A percentile compares a stretch with the other conserved stretches of the same genome.
Evolutionary conservation across 164 flowering plant species (phyloP).

Genomic region (Warburgia ugandensis): DNA sequence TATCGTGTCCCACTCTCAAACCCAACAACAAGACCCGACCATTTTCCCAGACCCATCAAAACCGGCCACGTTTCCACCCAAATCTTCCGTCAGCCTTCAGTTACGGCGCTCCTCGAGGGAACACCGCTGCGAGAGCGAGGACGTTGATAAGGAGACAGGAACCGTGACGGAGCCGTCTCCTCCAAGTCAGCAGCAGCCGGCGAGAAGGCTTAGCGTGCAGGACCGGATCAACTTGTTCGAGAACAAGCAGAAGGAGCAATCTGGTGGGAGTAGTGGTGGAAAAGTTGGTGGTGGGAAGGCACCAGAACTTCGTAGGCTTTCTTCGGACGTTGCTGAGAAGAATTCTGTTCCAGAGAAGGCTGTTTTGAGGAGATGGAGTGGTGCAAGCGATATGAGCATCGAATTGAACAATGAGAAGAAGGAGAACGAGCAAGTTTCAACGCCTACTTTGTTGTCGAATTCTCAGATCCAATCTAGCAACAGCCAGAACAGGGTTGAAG

Average conservation of each 20-base stretch:
- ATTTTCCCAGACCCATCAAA: no score
- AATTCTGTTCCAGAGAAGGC: constrained; percentile 44
- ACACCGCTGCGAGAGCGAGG: constrained; percentile 25
- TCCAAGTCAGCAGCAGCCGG: constrained; percentile 31
- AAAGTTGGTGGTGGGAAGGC: constrained; percentile 42
- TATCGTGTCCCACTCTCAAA: constrained; percentile 23
- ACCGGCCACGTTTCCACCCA: no score
- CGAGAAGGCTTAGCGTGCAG: constrained; percentile 87
- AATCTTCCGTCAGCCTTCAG: no score
- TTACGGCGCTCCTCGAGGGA: constrained; percentile 19
- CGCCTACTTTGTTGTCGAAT: constrained; percentile 35
- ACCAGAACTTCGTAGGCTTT: constrained; percentile 57
- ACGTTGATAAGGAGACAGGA: constrained; percentile 17
- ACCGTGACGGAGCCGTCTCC: constrained; percentile 15
- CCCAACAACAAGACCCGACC: no score
- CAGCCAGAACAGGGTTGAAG: constrained; percentile 15
- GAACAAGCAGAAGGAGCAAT: constrained; percentile 77
- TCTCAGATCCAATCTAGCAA: constrained; percentile 27
- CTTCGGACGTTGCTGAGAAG: constrained; percentile 49
- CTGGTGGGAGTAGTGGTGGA: constrained; percentile 49
- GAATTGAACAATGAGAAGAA: constrained; percentile 38
- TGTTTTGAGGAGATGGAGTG: constrained; percentile 94
- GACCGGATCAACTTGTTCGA: constrained; percentile 88
- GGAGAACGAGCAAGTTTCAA: constrained; percentile 38
- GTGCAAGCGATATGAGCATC: constrained; percentile 26